Conservation (phyloP, 2,329 filamentous ascomycete genomes). For the Chaetomium olivaceum region DNA sequence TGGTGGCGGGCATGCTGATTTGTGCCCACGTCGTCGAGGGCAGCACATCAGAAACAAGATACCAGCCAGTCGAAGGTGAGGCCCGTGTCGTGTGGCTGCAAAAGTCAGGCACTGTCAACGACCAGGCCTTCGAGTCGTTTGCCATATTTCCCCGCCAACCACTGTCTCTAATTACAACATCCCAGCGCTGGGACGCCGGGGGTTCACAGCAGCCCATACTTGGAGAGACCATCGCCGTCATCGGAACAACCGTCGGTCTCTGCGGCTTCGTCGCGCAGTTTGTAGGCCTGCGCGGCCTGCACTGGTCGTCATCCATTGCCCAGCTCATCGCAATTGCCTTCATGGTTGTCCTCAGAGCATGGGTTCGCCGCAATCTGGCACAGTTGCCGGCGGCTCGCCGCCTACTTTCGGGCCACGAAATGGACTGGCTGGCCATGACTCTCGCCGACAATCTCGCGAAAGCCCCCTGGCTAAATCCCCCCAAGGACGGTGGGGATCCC, state of each 20-base stretch:
- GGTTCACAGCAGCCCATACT: not conserved
- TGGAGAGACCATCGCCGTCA: not conserved
- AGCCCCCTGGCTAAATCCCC: not conserved
- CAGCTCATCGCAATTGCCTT: not conserved
- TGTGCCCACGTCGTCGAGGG: not conserved
- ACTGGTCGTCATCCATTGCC: not conserved
- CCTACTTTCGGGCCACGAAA: not conserved
- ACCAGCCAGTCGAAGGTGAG: not conserved
- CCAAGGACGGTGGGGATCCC: not conserved
- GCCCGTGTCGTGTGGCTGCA: constrained; percentile 2
- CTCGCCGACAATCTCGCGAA: not conserved
- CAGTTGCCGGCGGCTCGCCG: not conserved
- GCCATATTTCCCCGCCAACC: not conserved
- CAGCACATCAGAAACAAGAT: constrained; percentile 2
- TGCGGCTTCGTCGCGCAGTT: constrained; percentile 3
- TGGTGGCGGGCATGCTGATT: not conserved
- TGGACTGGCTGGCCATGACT: constrained; percentile 4
- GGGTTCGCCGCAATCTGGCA: not conserved
- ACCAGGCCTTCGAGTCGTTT: constrained; percentile 1
- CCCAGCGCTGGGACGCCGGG: not conserved
- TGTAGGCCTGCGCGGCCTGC: not conserved
- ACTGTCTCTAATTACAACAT: not conserved
- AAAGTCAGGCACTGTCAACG: not conserved
- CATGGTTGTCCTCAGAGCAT: not conserved
- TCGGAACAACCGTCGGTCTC: not conserved